A percentile compares a stretch with the other conserved stretches of the same genome.
phyloP scores from a whole-genome alignment of 108 stramenopile species.

The Nitzschia palea region DNA sequence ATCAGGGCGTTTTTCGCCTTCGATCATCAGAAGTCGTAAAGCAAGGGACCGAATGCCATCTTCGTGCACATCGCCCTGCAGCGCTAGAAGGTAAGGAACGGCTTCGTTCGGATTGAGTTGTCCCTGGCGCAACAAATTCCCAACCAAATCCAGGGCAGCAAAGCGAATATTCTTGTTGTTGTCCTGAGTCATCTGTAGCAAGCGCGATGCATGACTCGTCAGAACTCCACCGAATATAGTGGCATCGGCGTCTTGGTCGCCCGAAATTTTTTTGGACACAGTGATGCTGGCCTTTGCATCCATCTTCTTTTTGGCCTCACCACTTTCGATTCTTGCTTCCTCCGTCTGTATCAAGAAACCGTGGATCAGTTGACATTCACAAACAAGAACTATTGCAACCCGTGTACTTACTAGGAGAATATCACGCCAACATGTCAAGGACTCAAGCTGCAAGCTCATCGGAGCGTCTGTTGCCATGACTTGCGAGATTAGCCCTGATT shows the following conservation, averaged over 20 bases:
- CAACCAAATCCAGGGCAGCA: slow-evolving; percentile 72
- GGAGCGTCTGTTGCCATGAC: slow-evolving; percentile 56
- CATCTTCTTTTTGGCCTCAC: slow-evolving; percentile 77
- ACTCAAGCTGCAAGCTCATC: slow-evolving; percentile 60
- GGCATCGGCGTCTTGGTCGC: slow-evolving; percentile 88
- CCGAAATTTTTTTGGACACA: slow-evolving; percentile 74
- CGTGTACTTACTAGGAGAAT: slow-evolving; percentile 53
- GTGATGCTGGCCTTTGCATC: slow-evolving; percentile 64
- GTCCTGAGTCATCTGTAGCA: slow-evolving; percentile 70
- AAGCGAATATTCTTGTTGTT: slow-evolving; percentile 57
- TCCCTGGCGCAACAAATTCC: slow-evolving; percentile 87
- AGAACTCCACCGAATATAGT: slow-evolving; percentile 80
- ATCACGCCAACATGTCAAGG: slow-evolving; percentile 75
- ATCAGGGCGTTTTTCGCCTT: slow-evolving; percentile 88
- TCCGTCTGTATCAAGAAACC: slow-evolving; percentile 33
- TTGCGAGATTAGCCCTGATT: slow-evolving; percentile 57
- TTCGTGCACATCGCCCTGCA: slow-evolving; percentile 86
- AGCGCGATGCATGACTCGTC: slow-evolving; percentile 65
- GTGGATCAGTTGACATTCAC: neutral
- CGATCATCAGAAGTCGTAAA: slow-evolving; percentile 63
- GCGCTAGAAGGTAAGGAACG: slow-evolving; percentile 77
- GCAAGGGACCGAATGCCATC: slow-evolving; percentile 68
- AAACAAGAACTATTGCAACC: neutral
- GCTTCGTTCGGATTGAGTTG: slow-evolving; percentile 88
- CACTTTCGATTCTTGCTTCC: slow-evolving; percentile 80